Percentiles rank a stretch among this genome's conserved stretches.
These are phyloP conservation scores for Datura wrightii DNA, from an alignment of 257 asterid genomes.

Conservation along the genomic window DNA sequence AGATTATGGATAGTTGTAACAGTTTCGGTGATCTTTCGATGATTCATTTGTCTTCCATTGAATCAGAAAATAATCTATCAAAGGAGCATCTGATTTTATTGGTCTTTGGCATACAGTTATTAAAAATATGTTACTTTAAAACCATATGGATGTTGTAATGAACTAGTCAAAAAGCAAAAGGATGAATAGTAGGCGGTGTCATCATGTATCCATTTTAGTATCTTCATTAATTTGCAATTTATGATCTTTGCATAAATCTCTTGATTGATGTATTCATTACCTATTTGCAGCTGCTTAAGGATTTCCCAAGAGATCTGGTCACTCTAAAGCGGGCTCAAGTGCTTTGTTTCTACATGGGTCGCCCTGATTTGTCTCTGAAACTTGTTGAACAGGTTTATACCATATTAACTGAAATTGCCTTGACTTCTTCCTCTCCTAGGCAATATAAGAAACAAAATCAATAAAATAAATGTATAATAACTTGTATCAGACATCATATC, in stretches of 20 bases:
- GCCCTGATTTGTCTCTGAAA: slow-evolving; percentile 68
- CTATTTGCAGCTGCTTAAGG: slow-evolving; percentile 62
- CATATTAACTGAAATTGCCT: background rate
- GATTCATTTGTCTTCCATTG: background rate
- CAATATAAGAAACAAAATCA: background rate
- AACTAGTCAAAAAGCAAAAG: background rate
- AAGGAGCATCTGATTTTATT: background rate
- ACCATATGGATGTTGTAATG: background rate
- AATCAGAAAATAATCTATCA: background rate
- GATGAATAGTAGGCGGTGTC: background rate
- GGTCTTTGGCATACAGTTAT: background rate
- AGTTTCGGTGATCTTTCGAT: no score
- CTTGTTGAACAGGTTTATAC: slow-evolving; percentile 75
- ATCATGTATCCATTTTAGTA: background rate
- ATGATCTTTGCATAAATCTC: slow-evolving; percentile 5
- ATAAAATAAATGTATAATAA: background rate
- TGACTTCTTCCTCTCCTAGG: background rate
- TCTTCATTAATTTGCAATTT: background rate
- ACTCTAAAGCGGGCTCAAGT: slow-evolving; percentile 88
- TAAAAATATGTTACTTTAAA: background rate
- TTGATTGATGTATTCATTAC: slow-evolving; percentile 33
- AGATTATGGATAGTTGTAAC: no score
- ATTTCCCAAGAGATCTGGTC: slow-evolving; percentile 82
- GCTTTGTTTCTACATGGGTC: slow-evolving; percentile 90
- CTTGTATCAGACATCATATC: background rate